Evolutionary conservation across 768 basidiomycete species (phyloP), one percentile per base, ranked within the genome.

Genomic region (Tephrocybe sp.): DNA sequence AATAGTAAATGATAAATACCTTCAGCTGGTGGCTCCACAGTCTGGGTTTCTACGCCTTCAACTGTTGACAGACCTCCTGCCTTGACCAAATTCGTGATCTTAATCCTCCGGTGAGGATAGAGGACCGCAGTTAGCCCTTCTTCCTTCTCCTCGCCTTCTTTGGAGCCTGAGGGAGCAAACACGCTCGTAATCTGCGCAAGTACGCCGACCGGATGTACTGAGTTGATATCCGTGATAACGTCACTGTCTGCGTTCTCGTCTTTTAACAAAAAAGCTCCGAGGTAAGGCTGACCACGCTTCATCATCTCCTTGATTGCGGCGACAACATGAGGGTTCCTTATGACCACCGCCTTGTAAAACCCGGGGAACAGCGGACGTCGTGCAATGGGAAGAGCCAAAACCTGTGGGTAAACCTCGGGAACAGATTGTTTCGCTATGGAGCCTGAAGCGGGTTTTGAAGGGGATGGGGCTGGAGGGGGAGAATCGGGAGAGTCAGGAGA

Each of bases 131-230:
- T 98, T n/a, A 98, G 73, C 16, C 90, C 90, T 60, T 92, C 92
- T 53, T 92, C 91, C 66, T 83, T 85, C 46, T 83, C 82, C 39
- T 83, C 84, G 6, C 76, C 80, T 0, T 77, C 72, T 62, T 77
- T 46, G n/a, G 57, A 54, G 14, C 71, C 68, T 12, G 70, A 67
- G 17, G 77, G 87, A 1, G 87, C 78, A 68, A 95, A 95, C 1
- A 95, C 87, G 57, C 90, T 93, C 1, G 95, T 98, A 46, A 98
- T 93, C 70, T 98, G 96, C 2, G 94, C 94, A 62, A 98, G 97
- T 5, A 98, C 94, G 39, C 96, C 96, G 50, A 98, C 93, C 1
- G 81, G 82, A 66, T 98, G 91, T 5, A 98, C 93, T 38, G 88
- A 84, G 68, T 90, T 81, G 48, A 92, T 69, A 62, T 89, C 89